Conservation (phyloP, 2,329 filamentous ascomycete genomes). For the Thermoascus crustaceus region DNA sequence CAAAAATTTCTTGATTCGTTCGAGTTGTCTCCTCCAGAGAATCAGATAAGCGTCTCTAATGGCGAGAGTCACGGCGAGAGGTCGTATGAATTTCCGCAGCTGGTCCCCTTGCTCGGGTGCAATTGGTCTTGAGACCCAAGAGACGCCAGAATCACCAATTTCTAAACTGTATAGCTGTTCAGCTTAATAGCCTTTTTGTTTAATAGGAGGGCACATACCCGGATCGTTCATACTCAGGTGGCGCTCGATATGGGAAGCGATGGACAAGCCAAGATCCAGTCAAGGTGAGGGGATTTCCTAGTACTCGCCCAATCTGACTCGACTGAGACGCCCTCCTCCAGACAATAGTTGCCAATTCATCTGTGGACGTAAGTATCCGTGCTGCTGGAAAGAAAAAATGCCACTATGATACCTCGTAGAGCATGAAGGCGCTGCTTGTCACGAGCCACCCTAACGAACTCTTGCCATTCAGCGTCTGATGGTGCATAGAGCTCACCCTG, state of each 20-base stretch:
- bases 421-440: slow-evolving; percentile 42
- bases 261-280: slow-evolving; percentile 53
- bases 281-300: slow-evolving; percentile 44
- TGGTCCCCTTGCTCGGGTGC: slow-evolving; percentile 22
- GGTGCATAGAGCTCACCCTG: slow-evolving; percentile 23
- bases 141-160: slow-evolving; percentile 17
- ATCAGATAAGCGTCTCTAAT: slow-evolving; percentile 26
- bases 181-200: neutral
- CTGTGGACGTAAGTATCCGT: slow-evolving; percentile 23
- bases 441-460: slow-evolving; percentile 52
- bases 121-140: slow-evolving; percentile 21
- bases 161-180: slow-evolving; percentile 17
- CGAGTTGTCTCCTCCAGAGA: slow-evolving; percentile 20
- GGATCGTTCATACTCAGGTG: slow-evolving; percentile 51
- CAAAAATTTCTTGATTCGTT: slow-evolving; percentile 14
- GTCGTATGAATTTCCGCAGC: slow-evolving; percentile 21
- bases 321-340: slow-evolving; percentile 36
- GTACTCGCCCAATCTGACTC: slow-evolving; percentile 35
- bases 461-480: slow-evolving; percentile 55
- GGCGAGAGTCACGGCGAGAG: slow-evolving; percentile 24
- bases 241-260: slow-evolving; percentile 51
- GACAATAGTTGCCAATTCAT: slow-evolving; percentile 40
- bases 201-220: slow-evolving; percentile 45
- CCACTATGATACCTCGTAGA: slow-evolving; percentile 35
- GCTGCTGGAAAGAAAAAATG: slow-evolving; percentile 7